Evolutionary conservation across 2,329 filamentous ascomycete species (phyloP).

Genomic region (Monascus ruber): DNA sequence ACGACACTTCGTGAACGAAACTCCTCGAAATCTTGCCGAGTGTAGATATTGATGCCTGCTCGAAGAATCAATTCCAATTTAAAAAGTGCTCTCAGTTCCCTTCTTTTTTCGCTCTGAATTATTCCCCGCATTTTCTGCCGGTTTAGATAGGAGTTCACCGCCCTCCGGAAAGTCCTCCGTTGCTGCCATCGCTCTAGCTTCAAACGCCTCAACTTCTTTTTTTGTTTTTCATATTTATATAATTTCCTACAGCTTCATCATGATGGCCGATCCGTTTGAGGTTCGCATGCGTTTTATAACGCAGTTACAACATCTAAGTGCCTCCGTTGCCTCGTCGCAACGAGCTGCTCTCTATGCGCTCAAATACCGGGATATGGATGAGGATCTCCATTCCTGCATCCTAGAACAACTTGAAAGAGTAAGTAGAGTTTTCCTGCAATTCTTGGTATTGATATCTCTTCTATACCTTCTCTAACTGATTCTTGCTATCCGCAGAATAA

Average conservation of each 20-base stretch:
- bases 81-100: not conserved
- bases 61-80: not conserved
- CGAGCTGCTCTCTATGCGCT: slow-evolving; percentile 93
- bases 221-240: no score
- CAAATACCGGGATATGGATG: slow-evolving; percentile 86
- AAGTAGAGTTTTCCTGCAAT: slow-evolving; percentile 13
- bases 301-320: slow-evolving; percentile 81
- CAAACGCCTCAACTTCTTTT: no score
- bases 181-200: not conserved
- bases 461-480: not conserved
- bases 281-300: slow-evolving; percentile 94
- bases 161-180: slow-evolving; percentile 1
- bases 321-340: slow-evolving; percentile 74
- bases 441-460: slow-evolving; percentile 1
- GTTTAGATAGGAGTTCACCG: slow-evolving; percentile 9
- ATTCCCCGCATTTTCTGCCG: slow-evolving; percentile 14
- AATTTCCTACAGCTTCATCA: slow-evolving; percentile 10
- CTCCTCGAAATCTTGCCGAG: not conserved
- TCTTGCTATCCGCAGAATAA: slow-evolving; percentile 49
- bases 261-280: slow-evolving; percentile 84
- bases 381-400: slow-evolving; percentile 95
- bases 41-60: no score
- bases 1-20: not conserved
- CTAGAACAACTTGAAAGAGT: slow-evolving; percentile 86
- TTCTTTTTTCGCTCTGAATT: not conserved